Evolutionary conservation across 345 rosid genomes (phyloP).

Genomic region (Conringia planisiliqua): DNA sequence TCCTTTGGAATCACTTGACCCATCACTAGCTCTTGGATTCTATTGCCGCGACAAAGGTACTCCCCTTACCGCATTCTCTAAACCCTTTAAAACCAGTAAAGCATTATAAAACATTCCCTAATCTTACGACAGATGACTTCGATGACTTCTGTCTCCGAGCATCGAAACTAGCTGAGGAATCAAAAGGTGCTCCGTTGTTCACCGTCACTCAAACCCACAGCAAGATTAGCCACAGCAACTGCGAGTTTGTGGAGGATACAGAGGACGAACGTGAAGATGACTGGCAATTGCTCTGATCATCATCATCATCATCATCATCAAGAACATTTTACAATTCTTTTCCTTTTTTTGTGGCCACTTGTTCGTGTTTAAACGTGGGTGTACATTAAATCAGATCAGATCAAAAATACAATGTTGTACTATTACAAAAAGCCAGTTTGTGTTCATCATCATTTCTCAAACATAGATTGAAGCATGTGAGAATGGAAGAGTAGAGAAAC

Average conservation of each 20-base stretch:
- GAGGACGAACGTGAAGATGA: conserved; percentile 47
- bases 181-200: conserved; percentile 87
- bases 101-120: neutral
- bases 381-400: neutral
- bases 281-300: conserved; percentile 57
- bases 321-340: neutral
- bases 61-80: neutral
- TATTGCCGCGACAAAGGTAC: conserved; percentile 79
- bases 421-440: neutral
- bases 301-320: neutral
- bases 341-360: neutral
- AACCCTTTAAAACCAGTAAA: neutral
- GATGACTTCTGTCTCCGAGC: conserved; percentile 72
- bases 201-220: conserved; percentile 41
- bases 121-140: conserved; percentile 58
- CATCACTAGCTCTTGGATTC: conserved; percentile 89
- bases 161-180: conserved; percentile 66
- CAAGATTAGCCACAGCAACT: conserved; percentile 11
- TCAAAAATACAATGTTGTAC: conserved; percentile 4
- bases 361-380: neutral
- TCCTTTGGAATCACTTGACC: conserved; percentile 71
- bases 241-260: neutral
- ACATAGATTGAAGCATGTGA: conserved; percentile 27
- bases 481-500: conserved; percentile 27
- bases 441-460: neutral